Evolutionary conservation across 2,329 filamentous ascomycete genomes (phyloP), one percentile per base, ranked within the genome.

Genomic region (Chaetomium globosum): DNA sequence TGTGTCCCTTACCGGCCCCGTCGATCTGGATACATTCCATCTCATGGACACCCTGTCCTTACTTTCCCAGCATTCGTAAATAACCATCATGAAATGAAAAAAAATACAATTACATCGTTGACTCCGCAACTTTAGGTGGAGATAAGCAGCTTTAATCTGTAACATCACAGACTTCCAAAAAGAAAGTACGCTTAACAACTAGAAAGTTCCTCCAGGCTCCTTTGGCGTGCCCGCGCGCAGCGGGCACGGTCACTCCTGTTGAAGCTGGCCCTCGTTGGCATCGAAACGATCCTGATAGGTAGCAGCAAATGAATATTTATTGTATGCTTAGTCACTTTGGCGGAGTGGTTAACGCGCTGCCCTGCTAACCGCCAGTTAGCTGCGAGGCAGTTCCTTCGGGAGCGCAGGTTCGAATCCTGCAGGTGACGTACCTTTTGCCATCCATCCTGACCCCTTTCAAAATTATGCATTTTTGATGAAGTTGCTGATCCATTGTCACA

Each of bases 321-420:
- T 7, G 5, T 7, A 30, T 1, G 33, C 4, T 13, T 30, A 36
- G 66, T 66, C 66, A 63, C 66, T 64, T 66, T 67, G 65, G 65
- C 65, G 62, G 65, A 67, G 65, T 66, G 65, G 65, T 67, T 67
- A 67, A 67, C 61, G 65, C 65, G 65, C 62, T 64, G 58, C 65
- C 65, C 65, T 67, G 65, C 65, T 67, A 67, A 63, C 30, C n/a
- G 12, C 43, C 28, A 39, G 39, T 59, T 52, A 64, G 52, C 52
- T 36, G 52, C 43, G 43, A 67, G 65, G 65, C 62, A 65, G 62
- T 67, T 63, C 59, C 65, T 36, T 67, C 63, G 65, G 65, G 62
- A 67, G 65, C 65, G 61, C 62, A 67, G 65, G 65, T 67, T 67
- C 65, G 65, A 67, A 65, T 65, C 65, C 63, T 67, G 52, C 59